A percentile compares a stretch with the other conserved stretches of the same genome.
phyloP scores from a whole-genome alignment of 495 filamentous ascomycete species.

The Talaromyces proteolyticus region DNA sequence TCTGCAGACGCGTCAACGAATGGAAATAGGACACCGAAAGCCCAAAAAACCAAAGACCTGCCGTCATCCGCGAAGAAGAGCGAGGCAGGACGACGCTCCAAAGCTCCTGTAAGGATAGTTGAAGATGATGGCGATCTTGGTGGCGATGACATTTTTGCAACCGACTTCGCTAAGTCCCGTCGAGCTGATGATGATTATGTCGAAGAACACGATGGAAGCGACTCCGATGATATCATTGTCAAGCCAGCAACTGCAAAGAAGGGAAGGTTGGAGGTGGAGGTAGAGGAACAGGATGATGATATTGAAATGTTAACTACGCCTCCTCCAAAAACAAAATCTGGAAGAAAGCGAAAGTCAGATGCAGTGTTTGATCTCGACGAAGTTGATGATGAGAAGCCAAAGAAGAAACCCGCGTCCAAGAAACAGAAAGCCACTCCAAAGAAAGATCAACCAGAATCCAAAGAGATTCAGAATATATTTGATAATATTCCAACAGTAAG shows the following conservation, averaged over 20 bases:
- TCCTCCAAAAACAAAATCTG: conserved; percentile 29
- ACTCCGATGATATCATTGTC: conserved; percentile 30
- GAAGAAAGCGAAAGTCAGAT: conserved; percentile 55
- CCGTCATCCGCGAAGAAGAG: conserved; percentile 25
- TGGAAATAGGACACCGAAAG: conserved; percentile 22
- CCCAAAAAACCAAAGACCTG: conserved; percentile 11
- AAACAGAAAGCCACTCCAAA: conserved; percentile 56
- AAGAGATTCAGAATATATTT: conserved; percentile 72
- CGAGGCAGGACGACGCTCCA: conserved; percentile 33
- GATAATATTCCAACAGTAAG: conserved; percentile 78
- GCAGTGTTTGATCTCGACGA: conserved; percentile 38
- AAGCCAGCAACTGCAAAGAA: conserved; percentile 34
- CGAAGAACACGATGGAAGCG: conserved; percentile 51
- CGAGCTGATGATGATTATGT: conserved; percentile 69
- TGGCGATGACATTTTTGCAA: conserved; percentile 67
- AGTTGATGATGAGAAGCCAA: conserved; percentile 19
- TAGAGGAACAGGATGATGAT: conserved; percentile 37
- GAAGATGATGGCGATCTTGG: conserved; percentile 59
- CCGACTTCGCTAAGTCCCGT: conserved; percentile 51
- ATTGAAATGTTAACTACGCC: conserved; percentile 41
- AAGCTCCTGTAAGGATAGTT: conserved; percentile 25
- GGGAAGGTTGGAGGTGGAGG: conserved; percentile 38
- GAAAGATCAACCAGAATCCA: conserved; percentile 55
- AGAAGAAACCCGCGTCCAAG: conserved; percentile 45
- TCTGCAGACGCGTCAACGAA: conserved; percentile 12